These are phyloP conservation scores for Porphyra umbilicalis DNA, from an alignment of 31 red algal species.

Conservation along the genomic window DNA sequence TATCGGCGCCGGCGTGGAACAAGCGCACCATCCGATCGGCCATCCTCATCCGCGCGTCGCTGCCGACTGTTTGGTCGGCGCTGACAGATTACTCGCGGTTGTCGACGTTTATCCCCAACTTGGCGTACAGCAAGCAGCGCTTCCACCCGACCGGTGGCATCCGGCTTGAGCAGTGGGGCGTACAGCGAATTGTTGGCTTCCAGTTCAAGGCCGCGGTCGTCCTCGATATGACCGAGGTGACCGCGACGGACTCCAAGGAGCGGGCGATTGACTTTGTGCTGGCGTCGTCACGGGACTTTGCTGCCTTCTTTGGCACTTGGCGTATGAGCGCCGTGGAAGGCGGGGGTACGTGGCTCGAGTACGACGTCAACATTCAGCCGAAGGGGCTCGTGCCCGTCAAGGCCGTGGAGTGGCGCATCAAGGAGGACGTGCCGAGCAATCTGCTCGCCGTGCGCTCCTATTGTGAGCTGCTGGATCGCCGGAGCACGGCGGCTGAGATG, in stretches of 20 bases:
- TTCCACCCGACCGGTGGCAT: constrained; percentile 57
- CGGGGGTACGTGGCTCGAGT: constrained; percentile 49
- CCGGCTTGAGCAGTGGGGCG: constrained; percentile 76
- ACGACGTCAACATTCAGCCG: constrained; percentile 70
- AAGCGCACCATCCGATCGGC: constrained; percentile 27
- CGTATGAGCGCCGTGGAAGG: constrained; percentile 33
- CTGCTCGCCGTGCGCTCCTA: constrained; percentile 46
- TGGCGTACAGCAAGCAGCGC: constrained; percentile 30
- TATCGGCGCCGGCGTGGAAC: constrained; percentile 51
- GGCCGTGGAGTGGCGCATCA: constrained; percentile 94
- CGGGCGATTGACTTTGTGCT: constrained; percentile 72
- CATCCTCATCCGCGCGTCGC: constrained; percentile 52
- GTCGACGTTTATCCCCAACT: constrained; percentile 75
- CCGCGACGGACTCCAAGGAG: constrained; percentile 7
- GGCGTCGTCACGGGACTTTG: constrained; percentile 66
- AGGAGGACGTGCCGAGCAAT: constrained; percentile 82
- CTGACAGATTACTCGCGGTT: constrained; percentile 79
- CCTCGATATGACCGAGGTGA: constrained; percentile 92
- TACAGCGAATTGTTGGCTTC: constrained; percentile 89
- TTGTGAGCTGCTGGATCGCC: constrained; percentile 11
- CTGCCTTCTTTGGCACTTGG: constrained; percentile 72
- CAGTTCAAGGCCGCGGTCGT: constrained; percentile 77
- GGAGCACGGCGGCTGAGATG: background rate
- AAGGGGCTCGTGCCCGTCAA: constrained; percentile 77
- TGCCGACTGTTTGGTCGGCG: constrained; percentile 69